Percentiles rank a stretch among this genome's conserved stretches.
Conservation (phyloP, 2,329 filamentous ascomycete genomes). For the Aspergillus puulaauensis region DNA sequence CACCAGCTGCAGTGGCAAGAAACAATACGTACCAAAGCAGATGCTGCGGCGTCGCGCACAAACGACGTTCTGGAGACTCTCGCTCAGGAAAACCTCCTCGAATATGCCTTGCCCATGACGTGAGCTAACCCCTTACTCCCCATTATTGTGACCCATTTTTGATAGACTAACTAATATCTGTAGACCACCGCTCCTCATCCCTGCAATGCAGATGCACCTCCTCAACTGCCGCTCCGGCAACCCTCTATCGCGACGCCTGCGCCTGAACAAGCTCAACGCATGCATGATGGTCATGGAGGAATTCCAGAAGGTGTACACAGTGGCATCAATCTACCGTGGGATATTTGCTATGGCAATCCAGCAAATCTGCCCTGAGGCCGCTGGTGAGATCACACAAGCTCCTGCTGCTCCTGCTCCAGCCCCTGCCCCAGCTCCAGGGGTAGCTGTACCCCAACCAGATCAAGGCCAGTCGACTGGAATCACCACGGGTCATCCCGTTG, state of each 20-base stretch:
- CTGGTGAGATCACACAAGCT: neutral
- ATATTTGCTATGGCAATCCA: constrained; percentile 27
- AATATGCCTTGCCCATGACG: constrained; percentile 28
- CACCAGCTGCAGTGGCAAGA: constrained; percentile 21
- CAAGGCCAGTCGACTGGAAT: neutral
- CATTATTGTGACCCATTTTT: neutral
- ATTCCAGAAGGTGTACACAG: constrained; percentile 30
- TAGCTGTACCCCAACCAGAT: neutral
- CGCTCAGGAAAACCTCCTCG: constrained; percentile 23
- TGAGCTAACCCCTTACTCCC: constrained; percentile 11
- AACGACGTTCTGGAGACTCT: constrained; percentile 29
- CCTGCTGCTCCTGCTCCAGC: neutral
- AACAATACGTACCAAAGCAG: constrained; percentile 21
- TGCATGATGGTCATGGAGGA: constrained; percentile 35
- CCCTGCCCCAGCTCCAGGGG: neutral
- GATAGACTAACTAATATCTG: neutral
- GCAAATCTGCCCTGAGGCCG: constrained; percentile 19
- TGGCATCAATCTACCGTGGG: constrained; percentile 27
- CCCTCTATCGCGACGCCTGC: constrained; percentile 24
- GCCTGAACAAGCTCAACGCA: constrained; percentile 31
- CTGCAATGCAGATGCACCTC: constrained; percentile 35
- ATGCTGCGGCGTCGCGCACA: constrained; percentile 26
- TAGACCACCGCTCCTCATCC: constrained; percentile 29
- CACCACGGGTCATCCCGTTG: neutral
- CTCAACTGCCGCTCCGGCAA: constrained; percentile 26